phyloP scores from a whole-genome alignment of 768 basidiomycete genomes.

The Austroboletus festivus region DNA sequence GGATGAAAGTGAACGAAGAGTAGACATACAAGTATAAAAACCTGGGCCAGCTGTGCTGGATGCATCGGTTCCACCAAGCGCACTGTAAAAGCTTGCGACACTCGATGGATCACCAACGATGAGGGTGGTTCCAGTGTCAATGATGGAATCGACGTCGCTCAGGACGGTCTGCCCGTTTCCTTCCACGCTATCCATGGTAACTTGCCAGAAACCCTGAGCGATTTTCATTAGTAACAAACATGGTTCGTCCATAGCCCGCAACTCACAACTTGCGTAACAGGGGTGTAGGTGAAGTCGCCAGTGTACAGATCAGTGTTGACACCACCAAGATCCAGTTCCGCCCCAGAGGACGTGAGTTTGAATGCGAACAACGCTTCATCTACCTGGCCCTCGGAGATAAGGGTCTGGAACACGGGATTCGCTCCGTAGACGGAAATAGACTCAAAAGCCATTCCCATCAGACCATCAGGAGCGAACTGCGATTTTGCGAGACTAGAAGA shows the following conservation, averaged over 20 bases:
- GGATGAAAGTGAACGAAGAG: conserved; percentile 1
- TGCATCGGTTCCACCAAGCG: conserved; percentile 26
- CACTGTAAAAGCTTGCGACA: conserved; percentile 19
- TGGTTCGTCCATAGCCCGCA: not conserved
- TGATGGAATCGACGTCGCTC: conserved; percentile 8
- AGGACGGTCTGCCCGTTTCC: conserved; percentile 2
- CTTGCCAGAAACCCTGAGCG: conserved; percentile 19
- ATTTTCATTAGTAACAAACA: not conserved
- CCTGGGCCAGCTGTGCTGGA: conserved; percentile 20
- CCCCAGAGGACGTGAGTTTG: conserved; percentile 39
- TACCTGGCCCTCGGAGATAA: conserved; percentile 35
- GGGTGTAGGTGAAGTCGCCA: conserved; percentile 39
- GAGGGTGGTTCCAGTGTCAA: conserved; percentile 23
- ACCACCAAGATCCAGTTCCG: conserved; percentile 40
- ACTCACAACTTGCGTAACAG: conserved; percentile 27
- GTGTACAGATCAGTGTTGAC: conserved; percentile 39
- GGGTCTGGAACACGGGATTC: conserved; percentile 38
- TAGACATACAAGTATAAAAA: conserved; percentile 32
- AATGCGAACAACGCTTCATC: conserved; percentile 43
- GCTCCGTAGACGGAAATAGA: conserved; percentile 33
- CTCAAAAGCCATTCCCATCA: conserved; percentile 42
- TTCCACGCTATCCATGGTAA: conserved; percentile 8
- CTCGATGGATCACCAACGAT: conserved; percentile 2
- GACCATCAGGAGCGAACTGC: conserved; percentile 15
- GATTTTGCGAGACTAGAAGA: not conserved